phyloP scores from a whole-genome alignment of 2,329 filamentous ascomycete species.

The Trichoderma citrinoviride region DNA sequence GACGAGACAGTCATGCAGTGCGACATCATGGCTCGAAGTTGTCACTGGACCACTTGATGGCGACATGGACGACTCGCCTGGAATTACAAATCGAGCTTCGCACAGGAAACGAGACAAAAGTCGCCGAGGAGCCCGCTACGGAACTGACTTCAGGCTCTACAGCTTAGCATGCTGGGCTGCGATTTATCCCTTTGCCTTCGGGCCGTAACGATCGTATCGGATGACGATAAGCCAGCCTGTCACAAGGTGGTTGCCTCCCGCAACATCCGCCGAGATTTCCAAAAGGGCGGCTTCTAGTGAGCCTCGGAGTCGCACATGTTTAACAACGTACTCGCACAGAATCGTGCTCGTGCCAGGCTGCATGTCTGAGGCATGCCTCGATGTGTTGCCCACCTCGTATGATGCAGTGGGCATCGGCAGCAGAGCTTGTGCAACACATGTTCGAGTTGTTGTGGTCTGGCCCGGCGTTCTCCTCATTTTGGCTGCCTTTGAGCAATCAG shows the following conservation, averaged over 20 bases:
- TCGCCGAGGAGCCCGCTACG: neutral
- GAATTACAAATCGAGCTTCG: neutral
- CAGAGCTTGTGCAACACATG: neutral
- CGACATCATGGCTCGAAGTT: conserved; percentile 7
- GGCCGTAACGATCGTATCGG: neutral
- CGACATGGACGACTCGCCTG: neutral
- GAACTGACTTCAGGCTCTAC: neutral
- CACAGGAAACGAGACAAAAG: neutral
- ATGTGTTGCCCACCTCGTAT: neutral
- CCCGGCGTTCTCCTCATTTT: neutral
- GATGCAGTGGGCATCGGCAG: neutral
- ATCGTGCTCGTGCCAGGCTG: conserved; percentile 7
- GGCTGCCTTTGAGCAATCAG: neutral
- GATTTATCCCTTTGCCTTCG: neutral
- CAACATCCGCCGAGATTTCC: neutral
- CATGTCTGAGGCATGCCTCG: neutral
- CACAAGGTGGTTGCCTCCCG: neutral
- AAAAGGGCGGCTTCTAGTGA: neutral
- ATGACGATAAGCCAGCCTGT: neutral
- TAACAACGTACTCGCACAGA: neutral
- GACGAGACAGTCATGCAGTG: neutral
- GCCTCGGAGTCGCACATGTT: neutral
- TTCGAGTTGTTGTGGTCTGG: neutral
- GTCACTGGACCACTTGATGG: conserved; percentile 9
- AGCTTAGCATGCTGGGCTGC: neutral